Evolutionary conservation across 148 eudicot species (phyloP), one percentile per base, ranked within the genome.

Genomic region (Silene conica): DNA sequence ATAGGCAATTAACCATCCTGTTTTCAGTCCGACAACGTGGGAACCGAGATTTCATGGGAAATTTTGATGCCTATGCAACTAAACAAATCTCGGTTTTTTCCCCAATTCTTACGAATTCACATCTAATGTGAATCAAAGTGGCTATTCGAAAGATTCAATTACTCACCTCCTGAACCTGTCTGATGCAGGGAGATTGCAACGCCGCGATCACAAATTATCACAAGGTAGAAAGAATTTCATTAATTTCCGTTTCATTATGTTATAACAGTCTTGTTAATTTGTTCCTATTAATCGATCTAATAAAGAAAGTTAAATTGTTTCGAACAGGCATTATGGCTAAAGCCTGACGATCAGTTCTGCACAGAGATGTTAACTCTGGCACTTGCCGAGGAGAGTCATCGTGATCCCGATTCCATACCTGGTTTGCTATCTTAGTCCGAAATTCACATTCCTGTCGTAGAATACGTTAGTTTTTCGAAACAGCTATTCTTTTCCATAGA

Each of bases 271-370:
- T 64, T 14, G 21, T 22, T 64, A 31, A 19, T 16, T 14, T 6
- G 43, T 31, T 7, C 28, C 28, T 7, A 0, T 50, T 59, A 48
- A 34, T 4, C 2, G 16, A 41, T 67, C 43, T 66, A 5, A 19
- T 28, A 3, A 50, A 11, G 43, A 78, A 54, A 21, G 15, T 5
- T 59, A 28, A 21, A 65, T 13, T 56, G 19, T 7, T 31, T 38
- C 45, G 5, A 60, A 52, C 87, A 94, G 97, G 97, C 97, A 64
- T 79, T 95, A 61, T 87, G 97, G 93, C 85, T 95, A 65, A 87
- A 92, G 76, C 84, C 96, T 0, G 90, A 90, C 68, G 99, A 95
- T 74, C 89, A 85, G 68, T 92, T 95, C 79, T 95, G 94, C 89
- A 86, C 99, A 21, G 97, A 95, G 74, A 90, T 95, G 99, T 81